Conservation (phyloP, 2,329 filamentous ascomycete species). For the Clarireedia homoeocarpa region DNA sequence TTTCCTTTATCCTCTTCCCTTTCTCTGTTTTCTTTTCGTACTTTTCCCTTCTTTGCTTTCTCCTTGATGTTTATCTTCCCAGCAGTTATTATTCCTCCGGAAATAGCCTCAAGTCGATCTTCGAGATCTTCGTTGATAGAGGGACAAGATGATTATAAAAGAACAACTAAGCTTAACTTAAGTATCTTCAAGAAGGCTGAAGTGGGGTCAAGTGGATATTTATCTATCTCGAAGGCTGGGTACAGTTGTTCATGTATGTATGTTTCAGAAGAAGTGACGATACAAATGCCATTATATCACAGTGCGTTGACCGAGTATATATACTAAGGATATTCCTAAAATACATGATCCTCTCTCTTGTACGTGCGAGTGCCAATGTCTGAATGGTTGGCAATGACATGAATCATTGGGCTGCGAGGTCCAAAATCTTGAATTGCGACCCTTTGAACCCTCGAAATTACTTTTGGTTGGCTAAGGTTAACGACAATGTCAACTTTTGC, state of each 20-base stretch:
- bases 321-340: background rate
- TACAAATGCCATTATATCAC: background rate
- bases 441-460: too few relatives aligned
- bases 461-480: background rate
- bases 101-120: too few relatives aligned
- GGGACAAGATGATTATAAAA: too few relatives aligned
- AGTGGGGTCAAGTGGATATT: background rate
- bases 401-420: background rate
- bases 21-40: too few relatives aligned
- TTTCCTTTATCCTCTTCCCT: constrained; percentile 13
- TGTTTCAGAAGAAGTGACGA: constrained; percentile 3
- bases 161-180: too few relatives aligned
- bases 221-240: background rate
- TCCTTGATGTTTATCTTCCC: too few relatives aligned
- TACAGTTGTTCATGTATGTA: background rate
- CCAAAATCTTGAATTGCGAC: background rate
- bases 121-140: too few relatives aligned
- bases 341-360: background rate
- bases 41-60: too few relatives aligned
- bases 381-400: background rate
- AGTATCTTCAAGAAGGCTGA: background rate
- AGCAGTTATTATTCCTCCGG: too few relatives aligned
- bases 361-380: too few relatives aligned
- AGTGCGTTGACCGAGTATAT: constrained; percentile 8
- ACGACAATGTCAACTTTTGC: background rate